These are phyloP conservation scores for Rhodofomes roseus DNA, from an alignment of 1,284 basidiomycete species.

Conservation along the genomic window DNA sequence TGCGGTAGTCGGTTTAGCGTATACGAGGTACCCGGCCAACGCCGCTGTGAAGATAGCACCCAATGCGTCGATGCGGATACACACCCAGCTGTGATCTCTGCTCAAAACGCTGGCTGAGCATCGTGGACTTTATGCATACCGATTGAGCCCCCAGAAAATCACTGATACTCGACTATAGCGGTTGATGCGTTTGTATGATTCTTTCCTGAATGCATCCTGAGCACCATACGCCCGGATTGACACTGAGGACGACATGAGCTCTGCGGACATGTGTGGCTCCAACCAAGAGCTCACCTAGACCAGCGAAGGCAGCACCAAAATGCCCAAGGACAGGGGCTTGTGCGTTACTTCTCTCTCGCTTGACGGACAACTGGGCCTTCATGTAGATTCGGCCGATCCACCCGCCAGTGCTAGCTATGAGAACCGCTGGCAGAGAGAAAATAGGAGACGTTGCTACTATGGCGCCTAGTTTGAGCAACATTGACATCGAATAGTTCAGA, in stretches of 20 bases:
- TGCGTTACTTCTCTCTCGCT: constrained; percentile 72
- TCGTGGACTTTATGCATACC: constrained; percentile 29
- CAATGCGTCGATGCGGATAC: constrained; percentile 38
- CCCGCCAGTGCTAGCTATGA: constrained; percentile 42
- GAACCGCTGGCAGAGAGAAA: constrained; percentile 36
- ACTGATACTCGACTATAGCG: constrained; percentile 42
- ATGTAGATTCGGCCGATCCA: constrained; percentile 57
- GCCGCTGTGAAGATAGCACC: constrained; percentile 50
- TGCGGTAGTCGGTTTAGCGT: constrained; percentile 36
- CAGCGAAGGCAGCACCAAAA: constrained; percentile 66
- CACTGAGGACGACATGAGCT: constrained; percentile 29
- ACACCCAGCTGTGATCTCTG: constrained; percentile 16
- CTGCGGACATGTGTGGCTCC: background rate
- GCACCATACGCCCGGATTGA: constrained; percentile 62
- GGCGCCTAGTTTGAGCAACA: constrained; percentile 38
- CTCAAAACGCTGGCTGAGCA: background rate
- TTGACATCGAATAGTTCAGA: constrained; percentile 24
- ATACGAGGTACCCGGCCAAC: constrained; percentile 53
- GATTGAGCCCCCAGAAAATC: constrained; percentile 53
- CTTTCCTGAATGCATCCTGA: constrained; percentile 42
- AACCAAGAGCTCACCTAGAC: constrained; percentile 43
- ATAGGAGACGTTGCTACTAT: constrained; percentile 45
- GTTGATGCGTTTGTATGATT: constrained; percentile 44
- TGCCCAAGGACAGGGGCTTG: constrained; percentile 66
- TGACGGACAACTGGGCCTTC: constrained; percentile 72